Evolutionary conservation across 805 yeast species (phyloP).

Genomic region (Yarrowia bubula): DNA sequence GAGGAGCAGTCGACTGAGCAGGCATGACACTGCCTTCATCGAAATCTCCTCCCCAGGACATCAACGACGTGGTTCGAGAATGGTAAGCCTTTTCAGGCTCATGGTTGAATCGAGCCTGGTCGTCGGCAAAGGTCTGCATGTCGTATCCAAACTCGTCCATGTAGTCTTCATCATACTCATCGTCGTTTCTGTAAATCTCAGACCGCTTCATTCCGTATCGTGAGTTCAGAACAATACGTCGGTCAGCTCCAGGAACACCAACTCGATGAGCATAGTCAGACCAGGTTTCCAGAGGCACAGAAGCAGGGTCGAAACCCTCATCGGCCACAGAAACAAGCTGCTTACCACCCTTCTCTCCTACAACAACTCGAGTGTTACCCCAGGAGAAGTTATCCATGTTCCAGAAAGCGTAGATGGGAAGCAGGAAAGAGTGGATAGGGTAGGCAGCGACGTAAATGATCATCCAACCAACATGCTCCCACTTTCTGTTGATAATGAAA

Average conservation of each 20-base stretch:
- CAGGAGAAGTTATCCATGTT: slow-evolving; percentile 63
- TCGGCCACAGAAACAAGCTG: slow-evolving; percentile 42
- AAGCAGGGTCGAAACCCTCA: slow-evolving; percentile 40
- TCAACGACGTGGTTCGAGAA: slow-evolving; percentile 5
- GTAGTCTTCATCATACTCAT: slow-evolving; percentile 27
- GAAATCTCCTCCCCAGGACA: slow-evolving; percentile 10
- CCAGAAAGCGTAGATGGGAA: slow-evolving; percentile 62
- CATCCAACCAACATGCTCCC: slow-evolving; percentile 55
- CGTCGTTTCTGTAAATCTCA: slow-evolving; percentile 31
- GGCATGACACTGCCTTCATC: slow-evolving; percentile 5
- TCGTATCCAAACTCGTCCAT: slow-evolving; percentile 33
- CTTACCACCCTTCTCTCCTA: slow-evolving; percentile 53
- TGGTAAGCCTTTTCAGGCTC: slow-evolving; percentile 25
- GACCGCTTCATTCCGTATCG: slow-evolving; percentile 39
- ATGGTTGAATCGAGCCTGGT: slow-evolving; percentile 28
- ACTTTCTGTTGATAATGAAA: slow-evolving; percentile 47
- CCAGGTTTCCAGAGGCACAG: slow-evolving; percentile 44
- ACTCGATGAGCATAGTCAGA: slow-evolving; percentile 40
- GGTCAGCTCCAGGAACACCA: slow-evolving; percentile 42
- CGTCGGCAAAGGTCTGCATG: slow-evolving; percentile 33
- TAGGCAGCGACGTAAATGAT: slow-evolving; percentile 56
- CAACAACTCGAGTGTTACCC: slow-evolving; percentile 62
- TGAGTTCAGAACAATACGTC: slow-evolving; percentile 40
- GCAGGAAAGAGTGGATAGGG: slow-evolving; percentile 60
- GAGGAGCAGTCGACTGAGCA: not conserved